Percentiles rank a stretch among this genome's conserved stretches.
These are phyloP conservation scores for Annulohypoxylon moriforme DNA, from an alignment of 495 filamentous ascomycete genomes.

Conservation along the genomic window DNA sequence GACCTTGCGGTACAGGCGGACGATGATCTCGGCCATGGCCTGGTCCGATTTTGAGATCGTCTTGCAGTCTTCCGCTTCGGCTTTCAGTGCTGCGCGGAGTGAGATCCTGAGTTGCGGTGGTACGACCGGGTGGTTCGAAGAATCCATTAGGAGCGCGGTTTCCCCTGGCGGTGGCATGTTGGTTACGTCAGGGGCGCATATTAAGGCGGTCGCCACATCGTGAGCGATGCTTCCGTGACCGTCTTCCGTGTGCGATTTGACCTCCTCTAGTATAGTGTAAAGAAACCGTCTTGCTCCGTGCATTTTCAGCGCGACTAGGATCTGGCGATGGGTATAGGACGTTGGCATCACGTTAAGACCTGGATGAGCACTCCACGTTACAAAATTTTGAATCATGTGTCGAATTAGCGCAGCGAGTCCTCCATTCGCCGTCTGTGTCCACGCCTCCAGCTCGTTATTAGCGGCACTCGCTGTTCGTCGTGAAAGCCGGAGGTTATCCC, in stretches of 20 bases:
- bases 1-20: slow-evolving; percentile 79
- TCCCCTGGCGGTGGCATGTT: slow-evolving; percentile 58
- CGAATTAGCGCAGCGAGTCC: slow-evolving; percentile 72
- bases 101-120: slow-evolving; percentile 52
- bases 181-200: slow-evolving; percentile 73
- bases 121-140: slow-evolving; percentile 40
- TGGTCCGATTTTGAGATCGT: slow-evolving; percentile 70
- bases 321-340: slow-evolving; percentile 81
- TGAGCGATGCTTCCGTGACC: slow-evolving; percentile 72
- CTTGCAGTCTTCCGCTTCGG: slow-evolving; percentile 70
- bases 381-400: slow-evolving; percentile 72
- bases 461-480: slow-evolving; percentile 72
- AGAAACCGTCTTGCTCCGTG: slow-evolving; percentile 75
- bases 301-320: slow-evolving; percentile 73
- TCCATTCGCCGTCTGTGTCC: slow-evolving; percentile 71
- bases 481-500: slow-evolving; percentile 72
- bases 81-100: slow-evolving; percentile 77
- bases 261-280: slow-evolving; percentile 72
- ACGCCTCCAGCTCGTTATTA: slow-evolving; percentile 79
- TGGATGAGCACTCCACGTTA: slow-evolving; percentile 76
- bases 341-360: slow-evolving; percentile 74
- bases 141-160: slow-evolving; percentile 38
- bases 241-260: slow-evolving; percentile 62
- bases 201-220: slow-evolving; percentile 77
- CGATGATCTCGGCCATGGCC: slow-evolving; percentile 73